Conservation (phyloP, 495 filamentous ascomycete species). For the Tirmania nivea region DNA sequence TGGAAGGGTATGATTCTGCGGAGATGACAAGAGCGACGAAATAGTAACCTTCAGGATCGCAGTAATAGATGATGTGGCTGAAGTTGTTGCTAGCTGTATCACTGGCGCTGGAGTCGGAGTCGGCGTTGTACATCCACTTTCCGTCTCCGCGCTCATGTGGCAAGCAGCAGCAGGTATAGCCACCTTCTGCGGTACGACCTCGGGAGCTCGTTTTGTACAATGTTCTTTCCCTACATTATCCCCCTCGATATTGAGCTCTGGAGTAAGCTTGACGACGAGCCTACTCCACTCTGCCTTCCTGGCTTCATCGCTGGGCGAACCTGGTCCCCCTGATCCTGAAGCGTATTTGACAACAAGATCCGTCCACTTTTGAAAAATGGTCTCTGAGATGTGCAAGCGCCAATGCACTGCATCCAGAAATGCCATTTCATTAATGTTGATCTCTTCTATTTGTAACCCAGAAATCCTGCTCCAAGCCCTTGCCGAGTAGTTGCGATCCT, state of each 20-base stretch:
- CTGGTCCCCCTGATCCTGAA: slow-evolving; percentile 29
- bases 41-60: slow-evolving; percentile 24
- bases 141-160: background rate
- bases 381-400: slow-evolving; percentile 81
- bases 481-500: slow-evolving; percentile 94
- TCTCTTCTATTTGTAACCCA: slow-evolving; percentile 68
- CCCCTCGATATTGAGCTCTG: slow-evolving; percentile 43
- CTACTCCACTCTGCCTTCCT: slow-evolving; percentile 39
- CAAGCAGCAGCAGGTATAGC: background rate
- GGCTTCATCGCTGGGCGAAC: slow-evolving; percentile 29
- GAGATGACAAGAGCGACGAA: slow-evolving; percentile 11
- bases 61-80: slow-evolving; percentile 18
- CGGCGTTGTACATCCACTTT: background rate
- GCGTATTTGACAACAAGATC: slow-evolving; percentile 76
- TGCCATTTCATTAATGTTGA: slow-evolving; percentile 89
- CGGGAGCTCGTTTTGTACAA: too few relatives aligned
- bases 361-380: slow-evolving; percentile 74
- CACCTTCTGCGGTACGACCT: too few relatives aligned
- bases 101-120: slow-evolving; percentile 8
- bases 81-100: slow-evolving; percentile 3
- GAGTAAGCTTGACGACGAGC: slow-evolving; percentile 53
- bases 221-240: background rate
- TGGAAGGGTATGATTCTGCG: slow-evolving; percentile 24
- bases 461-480: slow-evolving; percentile 98
- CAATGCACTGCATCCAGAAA: slow-evolving; percentile 80